A percentile compares a stretch with the other conserved stretches of the same genome.
phyloP scores from a whole-genome alignment of 2,329 filamentous ascomycete species.

The Coccinonectria pachysandricola region DNA sequence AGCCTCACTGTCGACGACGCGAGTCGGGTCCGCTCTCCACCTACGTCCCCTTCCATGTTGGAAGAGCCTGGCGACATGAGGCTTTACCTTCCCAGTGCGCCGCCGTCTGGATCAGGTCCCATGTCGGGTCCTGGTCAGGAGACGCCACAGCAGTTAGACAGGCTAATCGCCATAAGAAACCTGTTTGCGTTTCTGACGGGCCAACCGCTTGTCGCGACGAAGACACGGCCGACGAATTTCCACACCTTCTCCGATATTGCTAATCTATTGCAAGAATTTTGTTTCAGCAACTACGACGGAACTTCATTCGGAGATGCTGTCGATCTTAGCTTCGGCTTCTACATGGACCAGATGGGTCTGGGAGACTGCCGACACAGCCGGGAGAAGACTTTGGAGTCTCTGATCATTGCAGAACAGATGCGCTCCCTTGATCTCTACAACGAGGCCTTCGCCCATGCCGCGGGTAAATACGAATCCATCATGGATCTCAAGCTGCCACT shows the following conservation, averaged over 20 bases:
- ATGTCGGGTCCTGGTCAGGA: constrained; percentile 22
- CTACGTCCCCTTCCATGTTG: constrained; percentile 27
- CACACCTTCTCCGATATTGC: constrained; percentile 45
- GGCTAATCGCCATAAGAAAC: constrained; percentile 50
- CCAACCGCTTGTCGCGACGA: constrained; percentile 52
- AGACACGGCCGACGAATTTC: constrained; percentile 40
- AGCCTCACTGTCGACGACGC: constrained; percentile 42
- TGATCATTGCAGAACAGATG: constrained; percentile 85
- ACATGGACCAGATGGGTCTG: constrained; percentile 65
- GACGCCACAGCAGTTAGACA: constrained; percentile 36
- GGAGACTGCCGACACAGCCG: constrained; percentile 72
- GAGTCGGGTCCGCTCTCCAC: constrained; percentile 27
- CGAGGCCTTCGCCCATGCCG: constrained; percentile 84
- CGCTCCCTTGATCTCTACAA: constrained; percentile 74
- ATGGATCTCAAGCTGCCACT: constrained; percentile 56
- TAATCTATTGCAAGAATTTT: constrained; percentile 43
- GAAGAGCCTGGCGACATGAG: constrained; percentile 33
- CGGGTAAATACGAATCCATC: constrained; percentile 73
- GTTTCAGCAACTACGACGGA: constrained; percentile 46
- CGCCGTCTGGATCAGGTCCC: constrained; percentile 27
- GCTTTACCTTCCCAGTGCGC: constrained; percentile 43
- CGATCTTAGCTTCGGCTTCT: constrained; percentile 58
- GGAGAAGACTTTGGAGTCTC: constrained; percentile 80
- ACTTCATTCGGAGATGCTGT: constrained; percentile 50
- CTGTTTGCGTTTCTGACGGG: constrained; percentile 56